Conservation (phyloP, 1,284 basidiomycete species). For the Sporisorium exsertum region DNA sequence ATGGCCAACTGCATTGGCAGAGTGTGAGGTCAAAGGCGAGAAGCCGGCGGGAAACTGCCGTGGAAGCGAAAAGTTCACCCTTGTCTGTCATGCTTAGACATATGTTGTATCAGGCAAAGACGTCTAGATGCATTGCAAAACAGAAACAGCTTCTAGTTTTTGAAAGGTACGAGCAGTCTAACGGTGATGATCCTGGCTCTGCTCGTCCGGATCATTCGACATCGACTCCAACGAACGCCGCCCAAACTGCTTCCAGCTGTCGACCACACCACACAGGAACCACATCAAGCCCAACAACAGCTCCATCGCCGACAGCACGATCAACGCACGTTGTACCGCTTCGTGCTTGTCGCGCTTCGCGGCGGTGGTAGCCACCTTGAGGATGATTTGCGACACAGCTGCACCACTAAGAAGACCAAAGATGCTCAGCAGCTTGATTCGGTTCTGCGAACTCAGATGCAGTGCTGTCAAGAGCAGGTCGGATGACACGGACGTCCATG, state of each 20-base stretch:
- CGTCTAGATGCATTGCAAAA: neutral
- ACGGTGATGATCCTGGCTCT: neutral
- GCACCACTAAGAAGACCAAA: slow-evolving; percentile 34
- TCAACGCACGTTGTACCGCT: slow-evolving; percentile 33
- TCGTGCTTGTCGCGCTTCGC: slow-evolving; percentile 21
- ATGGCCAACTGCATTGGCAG: too few relatives aligned
- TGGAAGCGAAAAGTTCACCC: neutral
- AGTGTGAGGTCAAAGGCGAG: neutral
- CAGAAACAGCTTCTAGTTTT: neutral
- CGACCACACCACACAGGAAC: slow-evolving; percentile 22
- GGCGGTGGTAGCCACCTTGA: slow-evolving; percentile 36
- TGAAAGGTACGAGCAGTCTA: neutral
- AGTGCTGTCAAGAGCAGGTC: slow-evolving; percentile 33
- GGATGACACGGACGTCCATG: slow-evolving; percentile 39
- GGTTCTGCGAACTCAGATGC: slow-evolving; percentile 12
- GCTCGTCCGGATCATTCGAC: neutral
- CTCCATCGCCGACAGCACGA: slow-evolving; percentile 27
- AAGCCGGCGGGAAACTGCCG: slow-evolving; percentile 8
- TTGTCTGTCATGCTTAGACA: neutral
- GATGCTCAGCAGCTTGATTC: slow-evolving; percentile 34
- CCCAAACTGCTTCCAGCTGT: slow-evolving; percentile 13
- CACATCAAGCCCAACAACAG: slow-evolving; percentile 21
- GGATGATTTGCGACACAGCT: slow-evolving; percentile 32
- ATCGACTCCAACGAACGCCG: neutral
- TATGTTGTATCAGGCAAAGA: neutral